A percentile compares a stretch with the other conserved stretches of the same genome.
These are phyloP conservation scores for Solanum habrochaites DNA, from an alignment of 257 asterid species.

Conservation along the genomic window DNA sequence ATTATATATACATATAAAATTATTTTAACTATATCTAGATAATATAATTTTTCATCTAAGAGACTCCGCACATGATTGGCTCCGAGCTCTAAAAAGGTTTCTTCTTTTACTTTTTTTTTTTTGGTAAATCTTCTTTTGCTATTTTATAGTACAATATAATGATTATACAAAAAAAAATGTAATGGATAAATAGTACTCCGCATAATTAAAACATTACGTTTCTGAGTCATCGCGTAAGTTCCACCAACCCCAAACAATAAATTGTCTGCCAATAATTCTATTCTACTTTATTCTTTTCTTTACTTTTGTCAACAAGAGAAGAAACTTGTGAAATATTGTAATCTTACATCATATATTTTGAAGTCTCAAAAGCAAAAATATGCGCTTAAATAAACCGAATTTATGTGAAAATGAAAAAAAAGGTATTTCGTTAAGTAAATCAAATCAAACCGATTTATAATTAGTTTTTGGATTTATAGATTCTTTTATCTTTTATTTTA, in stretches of 20 bases:
- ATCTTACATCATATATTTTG: not conserved
- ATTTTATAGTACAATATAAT: not conserved
- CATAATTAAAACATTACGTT: not conserved
- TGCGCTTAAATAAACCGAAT: not conserved
- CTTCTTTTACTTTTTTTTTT: not conserved
- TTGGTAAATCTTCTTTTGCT: not conserved
- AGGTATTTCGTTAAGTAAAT: not conserved
- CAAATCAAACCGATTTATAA: not conserved
- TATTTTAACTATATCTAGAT: no score
- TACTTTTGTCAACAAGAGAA: not conserved
- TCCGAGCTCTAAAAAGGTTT: not conserved
- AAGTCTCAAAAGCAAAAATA: not conserved
- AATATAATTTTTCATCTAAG: no score
- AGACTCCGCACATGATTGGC: accelerated
- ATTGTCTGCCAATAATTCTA: not conserved
- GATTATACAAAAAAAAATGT: not conserved
- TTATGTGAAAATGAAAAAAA: not conserved
- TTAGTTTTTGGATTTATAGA: not conserved
- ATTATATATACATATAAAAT: no score
- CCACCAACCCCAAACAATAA: not conserved
- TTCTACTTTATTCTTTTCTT: not conserved
- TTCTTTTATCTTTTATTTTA: not conserved
- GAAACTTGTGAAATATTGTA: not conserved
- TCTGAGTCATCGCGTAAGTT: not conserved
- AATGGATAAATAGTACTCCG: not conserved